Conservation (phyloP, 306 rosid species). For the Vicia villosa region DNA sequence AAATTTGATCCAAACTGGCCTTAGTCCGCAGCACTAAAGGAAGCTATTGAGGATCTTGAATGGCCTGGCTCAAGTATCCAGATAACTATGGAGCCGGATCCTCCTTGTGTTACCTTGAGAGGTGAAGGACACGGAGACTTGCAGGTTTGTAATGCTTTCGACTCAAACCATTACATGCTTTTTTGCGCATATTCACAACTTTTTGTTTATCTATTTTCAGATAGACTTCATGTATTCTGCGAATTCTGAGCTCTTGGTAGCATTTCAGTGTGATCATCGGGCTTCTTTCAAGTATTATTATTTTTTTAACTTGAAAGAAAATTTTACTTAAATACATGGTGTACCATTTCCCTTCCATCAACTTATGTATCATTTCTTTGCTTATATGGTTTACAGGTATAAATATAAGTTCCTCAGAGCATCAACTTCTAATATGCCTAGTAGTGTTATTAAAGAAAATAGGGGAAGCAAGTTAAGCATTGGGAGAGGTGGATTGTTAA, state of each 20-base stretch:
- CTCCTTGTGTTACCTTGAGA: slow-evolving; percentile 79
- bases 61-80: slow-evolving; percentile 97
- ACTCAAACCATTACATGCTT: slow-evolving; percentile 6
- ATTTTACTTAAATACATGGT: slow-evolving; percentile 10
- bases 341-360: slow-evolving; percentile 11
- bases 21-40: slow-evolving; percentile 83
- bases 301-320: no score
- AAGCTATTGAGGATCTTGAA: slow-evolving; percentile 96
- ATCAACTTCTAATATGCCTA: slow-evolving; percentile 79
- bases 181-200: background rate
- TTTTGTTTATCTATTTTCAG: slow-evolving; percentile 44
- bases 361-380: slow-evolving; percentile 22
- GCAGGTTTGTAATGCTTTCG: slow-evolving; percentile 58
- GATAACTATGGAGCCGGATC: slow-evolving; percentile 69
- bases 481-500: slow-evolving; percentile 92
- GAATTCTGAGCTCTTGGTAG: slow-evolving; percentile 79
- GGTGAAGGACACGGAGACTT: slow-evolving; percentile 96
- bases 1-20: slow-evolving; percentile 7
- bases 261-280: slow-evolving; percentile 78
- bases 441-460: slow-evolving; percentile 77
- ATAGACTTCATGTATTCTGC: slow-evolving; percentile 77
- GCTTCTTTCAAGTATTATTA: slow-evolving; percentile 61
- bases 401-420: slow-evolving; percentile 88
- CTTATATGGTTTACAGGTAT: slow-evolving; percentile 51
- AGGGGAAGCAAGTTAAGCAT: slow-evolving; percentile 92